Evolutionary conservation across 805 yeast species (phyloP), one percentile per base, ranked within the genome.

Genomic region (Nematodospora valgi): DNA sequence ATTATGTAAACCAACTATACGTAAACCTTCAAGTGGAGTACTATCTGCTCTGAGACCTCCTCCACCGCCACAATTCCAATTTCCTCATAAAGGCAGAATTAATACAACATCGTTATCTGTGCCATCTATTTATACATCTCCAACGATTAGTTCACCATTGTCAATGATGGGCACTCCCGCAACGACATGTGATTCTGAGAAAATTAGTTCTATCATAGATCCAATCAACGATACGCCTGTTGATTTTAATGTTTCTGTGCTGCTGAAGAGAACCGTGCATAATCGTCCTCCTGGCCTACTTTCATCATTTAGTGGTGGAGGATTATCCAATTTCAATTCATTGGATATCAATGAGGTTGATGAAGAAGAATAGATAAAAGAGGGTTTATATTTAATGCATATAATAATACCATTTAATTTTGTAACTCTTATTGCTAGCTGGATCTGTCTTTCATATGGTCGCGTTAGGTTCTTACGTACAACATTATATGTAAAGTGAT

Each of bases 181-280:
- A 6, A 51, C 61, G 9, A 54, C 59, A 6, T 49, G 49, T n/a
- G 51, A 52, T 34, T n/a, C 23, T 4, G 27, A 18, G 12, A 30
- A 22, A n/a, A 11, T 41, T 22, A 39, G 47, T 10, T 44, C 54
- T 8, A 41, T 54, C 24, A 51, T 61, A 27, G 70, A 64, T 39
- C 63, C 66, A 11, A 64, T 62, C 36, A 62, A 62, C 38, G 70
- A 63, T 36, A 45, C 62, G 2, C 68, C 69, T 5, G 65, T 59
- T 12, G 69, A 64, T 37, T 62, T 62, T 34, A 42, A 57, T 1
- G 53, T 58, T 16, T 59, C 63, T 8, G 40, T 27, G 21, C 5
- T 30, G 7, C 17, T 23, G 13, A 25, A 33, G 19, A 38, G 39
- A 13, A 28, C 25, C 11, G 21, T 32, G 14, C 29, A 29, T 18